Base-by-base conservation (phyloP, 805 yeast genomes). In the Cyberlindnera xishuangbannaensis region DNA sequence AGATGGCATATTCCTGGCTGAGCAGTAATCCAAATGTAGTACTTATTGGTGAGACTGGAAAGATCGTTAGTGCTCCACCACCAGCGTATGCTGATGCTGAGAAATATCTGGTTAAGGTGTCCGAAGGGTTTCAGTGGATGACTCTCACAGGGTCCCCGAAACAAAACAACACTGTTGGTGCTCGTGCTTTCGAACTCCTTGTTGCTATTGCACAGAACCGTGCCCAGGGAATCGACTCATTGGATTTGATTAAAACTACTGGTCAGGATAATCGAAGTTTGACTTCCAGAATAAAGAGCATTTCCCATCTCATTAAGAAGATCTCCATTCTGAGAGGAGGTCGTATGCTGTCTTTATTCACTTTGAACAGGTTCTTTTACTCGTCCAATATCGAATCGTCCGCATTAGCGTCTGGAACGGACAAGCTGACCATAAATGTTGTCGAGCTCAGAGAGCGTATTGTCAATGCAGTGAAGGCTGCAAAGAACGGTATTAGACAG, bases 241-340 rank as follows among this genome's bases (percentile, higher is more conserved):
- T 74, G 19, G 75, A 73, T 17, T 59, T 82, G 37, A 71, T 78
- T 3, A 58, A 61, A 25, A 62, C 58, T 14, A 72, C 87, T 0
- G 72, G 72, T 7, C 92, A 82, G 55, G 92, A 82, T 47, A 72
- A 78, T 13, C 65, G 90, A 42, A 78, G 87, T 37, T 61, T 80
- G 25, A 76, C 87, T 0, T 64, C 75, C 1, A 64, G 92, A 44
- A 60, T 80, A 33, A 75, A 71, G 45, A 65, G 67, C 27, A 57
- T 82, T 14, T 73, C 64, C 23, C 73, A 72, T 15, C 55, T 77
- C 13, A 67, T 78, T 5, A 57, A 57, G 15, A 73, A 67, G 31
- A 41, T 44, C 2, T 62, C 55, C 28, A 44, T 67, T 15, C 40
- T 65, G 17, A 58, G 58, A 20, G 57, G 69, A 22, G 71, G 75